These are phyloP conservation scores for Suzukiozyma palmioleophila DNA, from an alignment of 1,139 yeast species.

Conservation along the genomic window DNA sequence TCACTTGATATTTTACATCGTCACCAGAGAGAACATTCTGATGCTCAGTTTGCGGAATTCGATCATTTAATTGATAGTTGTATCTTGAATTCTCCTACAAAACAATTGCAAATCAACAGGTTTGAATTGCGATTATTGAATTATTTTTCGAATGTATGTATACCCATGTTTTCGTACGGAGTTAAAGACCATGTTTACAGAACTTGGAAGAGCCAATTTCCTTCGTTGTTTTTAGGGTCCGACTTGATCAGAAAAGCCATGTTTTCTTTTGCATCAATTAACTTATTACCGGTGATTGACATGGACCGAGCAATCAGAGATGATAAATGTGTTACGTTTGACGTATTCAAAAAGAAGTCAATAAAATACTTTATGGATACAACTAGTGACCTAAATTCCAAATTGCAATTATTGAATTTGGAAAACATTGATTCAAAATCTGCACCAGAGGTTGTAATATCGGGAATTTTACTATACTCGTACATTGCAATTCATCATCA, in stretches of 20 bases:
- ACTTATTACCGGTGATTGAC: neutral
- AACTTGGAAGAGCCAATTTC: conserved; percentile 1
- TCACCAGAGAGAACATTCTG: neutral
- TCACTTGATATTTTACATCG: neutral
- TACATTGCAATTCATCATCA: conserved; percentile 4
- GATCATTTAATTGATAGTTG: conserved; percentile 1
- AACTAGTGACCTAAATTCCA: neutral
- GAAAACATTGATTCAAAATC: neutral
- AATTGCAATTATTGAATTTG: neutral
- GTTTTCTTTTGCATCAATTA: conserved; percentile 3
- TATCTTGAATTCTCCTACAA: neutral
- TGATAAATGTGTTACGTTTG: neutral
- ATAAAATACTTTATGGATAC: conserved; percentile 1
- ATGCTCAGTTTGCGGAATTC: neutral
- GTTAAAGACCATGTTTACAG: neutral
- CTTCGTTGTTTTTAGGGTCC: conserved; percentile 1
- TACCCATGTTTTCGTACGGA: conserved; percentile 1
- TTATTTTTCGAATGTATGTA: conserved; percentile 1
- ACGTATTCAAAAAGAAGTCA: neutral
- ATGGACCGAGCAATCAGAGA: neutral
- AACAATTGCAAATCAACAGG: conserved; percentile 1
- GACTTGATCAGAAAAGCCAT: neutral
- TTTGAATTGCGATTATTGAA: conserved; percentile 3
- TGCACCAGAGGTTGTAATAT: conserved; percentile 1
- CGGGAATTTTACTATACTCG: conserved; percentile 1